Conservation (phyloP, 768 basidiomycete species). For the Bullera alba region DNA sequence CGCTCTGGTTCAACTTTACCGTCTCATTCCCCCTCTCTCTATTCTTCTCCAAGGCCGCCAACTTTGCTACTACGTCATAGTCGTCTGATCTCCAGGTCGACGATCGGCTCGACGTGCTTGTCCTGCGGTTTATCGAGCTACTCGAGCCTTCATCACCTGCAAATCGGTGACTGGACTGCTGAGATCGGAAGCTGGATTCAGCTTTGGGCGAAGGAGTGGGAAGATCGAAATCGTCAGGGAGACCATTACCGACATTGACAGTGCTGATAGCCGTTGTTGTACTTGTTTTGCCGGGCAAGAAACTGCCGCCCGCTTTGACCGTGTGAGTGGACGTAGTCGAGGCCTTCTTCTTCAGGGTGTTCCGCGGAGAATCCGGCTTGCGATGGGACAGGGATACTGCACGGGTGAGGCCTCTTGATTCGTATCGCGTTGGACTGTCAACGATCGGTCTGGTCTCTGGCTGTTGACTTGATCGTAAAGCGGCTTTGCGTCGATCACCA, state of each 20-base stretch:
- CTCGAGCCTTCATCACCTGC: too few species aligned
- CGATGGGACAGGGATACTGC: not conserved
- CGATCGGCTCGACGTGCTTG: too few species aligned
- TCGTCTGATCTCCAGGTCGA: too few species aligned
- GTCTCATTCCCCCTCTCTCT: too few species aligned
- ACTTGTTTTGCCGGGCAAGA: constrained; percentile 7
- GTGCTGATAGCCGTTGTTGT: constrained; percentile 24
- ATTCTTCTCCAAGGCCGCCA: too few species aligned
- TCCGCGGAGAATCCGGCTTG: not conserved
- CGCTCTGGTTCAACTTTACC: too few species aligned
- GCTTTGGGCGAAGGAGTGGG: too few species aligned
- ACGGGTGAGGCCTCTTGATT: constrained; percentile 6
- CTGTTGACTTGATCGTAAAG: constrained; percentile 13
- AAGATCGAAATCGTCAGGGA: too few species aligned
- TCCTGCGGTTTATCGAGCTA: too few species aligned
- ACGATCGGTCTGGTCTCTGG: not conserved
- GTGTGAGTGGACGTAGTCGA: constrained; percentile 18
- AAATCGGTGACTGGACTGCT: too few species aligned
- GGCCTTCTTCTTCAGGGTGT: constrained; percentile 23
- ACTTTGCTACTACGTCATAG: too few species aligned
- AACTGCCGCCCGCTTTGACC: constrained; percentile 11
- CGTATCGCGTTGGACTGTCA: constrained; percentile 6
- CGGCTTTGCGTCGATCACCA: constrained; percentile 1
- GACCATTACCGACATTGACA: constrained; percentile 19
- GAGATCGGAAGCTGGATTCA: too few species aligned